Percentiles rank a stretch among this genome's conserved stretches.
phyloP scores from a whole-genome alignment of 208 protist genomes.

The Blechomonas ayalai region DNA sequence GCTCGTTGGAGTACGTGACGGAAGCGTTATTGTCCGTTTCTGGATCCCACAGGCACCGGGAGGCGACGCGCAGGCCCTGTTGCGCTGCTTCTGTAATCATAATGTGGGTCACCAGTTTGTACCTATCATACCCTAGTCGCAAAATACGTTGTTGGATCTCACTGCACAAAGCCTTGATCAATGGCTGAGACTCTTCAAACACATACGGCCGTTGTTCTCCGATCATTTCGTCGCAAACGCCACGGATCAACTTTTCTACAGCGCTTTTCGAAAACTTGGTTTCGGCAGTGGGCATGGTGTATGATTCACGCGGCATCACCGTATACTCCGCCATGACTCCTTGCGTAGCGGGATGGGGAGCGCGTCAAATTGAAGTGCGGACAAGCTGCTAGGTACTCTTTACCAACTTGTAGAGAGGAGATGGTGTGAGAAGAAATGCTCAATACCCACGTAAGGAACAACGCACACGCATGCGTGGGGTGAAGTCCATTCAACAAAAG shows the following conservation, averaged over 20 bases:
- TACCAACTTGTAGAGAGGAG: too few species aligned
- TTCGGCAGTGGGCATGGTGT: slow-evolving; percentile 57
- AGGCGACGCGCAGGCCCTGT: slow-evolving; percentile 83
- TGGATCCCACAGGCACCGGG: slow-evolving; percentile 88
- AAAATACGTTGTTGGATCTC: slow-evolving; percentile 87
- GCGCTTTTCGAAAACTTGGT: slow-evolving; percentile 73
- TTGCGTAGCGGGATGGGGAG: too few species aligned
- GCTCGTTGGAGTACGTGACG: slow-evolving; percentile 65
- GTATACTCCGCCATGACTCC: slow-evolving; percentile 39
- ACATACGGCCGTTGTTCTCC: slow-evolving; percentile 56
- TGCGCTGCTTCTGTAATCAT: slow-evolving; percentile 71
- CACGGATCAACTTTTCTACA: slow-evolving; percentile 64
- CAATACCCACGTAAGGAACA: too few species aligned
- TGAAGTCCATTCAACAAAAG: too few species aligned
- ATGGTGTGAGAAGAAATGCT: too few species aligned
- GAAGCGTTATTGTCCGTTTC: slow-evolving; percentile 87
- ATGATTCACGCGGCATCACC: slow-evolving; percentile 28
- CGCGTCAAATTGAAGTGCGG: too few species aligned
- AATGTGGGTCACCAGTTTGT: slow-evolving; percentile 89
- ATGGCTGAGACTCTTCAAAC: slow-evolving; percentile 53
- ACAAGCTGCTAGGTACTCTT: too few species aligned
- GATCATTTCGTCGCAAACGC: slow-evolving; percentile 72
- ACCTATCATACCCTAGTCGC: slow-evolving; percentile 83
- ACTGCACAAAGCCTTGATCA: slow-evolving; percentile 82
- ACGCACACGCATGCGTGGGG: too few species aligned